Conservation (phyloP, 352 stramenopile genomes). For the Globisporangium okanoganense region DNA sequence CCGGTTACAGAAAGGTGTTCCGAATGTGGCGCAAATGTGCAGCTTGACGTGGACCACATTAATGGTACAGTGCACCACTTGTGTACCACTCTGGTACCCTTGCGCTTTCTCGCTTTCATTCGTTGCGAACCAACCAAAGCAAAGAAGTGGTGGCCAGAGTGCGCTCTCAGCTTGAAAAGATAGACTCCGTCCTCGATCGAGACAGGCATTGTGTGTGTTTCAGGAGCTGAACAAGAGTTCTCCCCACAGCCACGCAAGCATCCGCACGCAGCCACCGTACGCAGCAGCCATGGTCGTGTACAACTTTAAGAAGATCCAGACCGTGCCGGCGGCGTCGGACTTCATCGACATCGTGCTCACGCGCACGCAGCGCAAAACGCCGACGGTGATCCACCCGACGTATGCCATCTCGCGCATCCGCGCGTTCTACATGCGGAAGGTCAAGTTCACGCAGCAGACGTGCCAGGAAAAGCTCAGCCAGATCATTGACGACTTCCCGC, state of each 20-base stretch:
- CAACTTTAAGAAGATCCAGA: slow-evolving; percentile 99
- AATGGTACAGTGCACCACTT: neutral
- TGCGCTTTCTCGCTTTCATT: slow-evolving; percentile 3
- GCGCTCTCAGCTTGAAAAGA: slow-evolving; percentile 19
- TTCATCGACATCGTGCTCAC: slow-evolving; percentile 99
- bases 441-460: slow-evolving; percentile 99
- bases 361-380: slow-evolving; percentile 98
- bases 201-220: slow-evolving; percentile 18
- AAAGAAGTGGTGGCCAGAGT: slow-evolving; percentile 10
- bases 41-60: neutral
- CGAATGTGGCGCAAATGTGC: neutral
- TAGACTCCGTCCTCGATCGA: slow-evolving; percentile 1
- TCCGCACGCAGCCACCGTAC: neutral
- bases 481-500: slow-evolving; percentile 99
- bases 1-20: neutral
- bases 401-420: slow-evolving; percentile 96
- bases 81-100: slow-evolving; percentile 8
- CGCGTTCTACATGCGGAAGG: slow-evolving; percentile 98
- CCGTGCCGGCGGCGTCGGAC: slow-evolving; percentile 95
- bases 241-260: neutral
- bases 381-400: slow-evolving; percentile 98
- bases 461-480: slow-evolving; percentile 96
- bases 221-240: slow-evolving; percentile 9
- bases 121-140: slow-evolving; percentile 36
- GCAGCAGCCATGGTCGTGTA: slow-evolving; percentile 94